Evolutionary conservation across 2,329 filamentous ascomycete species (phyloP).

Genomic region (Magnaporthales sp.): DNA sequence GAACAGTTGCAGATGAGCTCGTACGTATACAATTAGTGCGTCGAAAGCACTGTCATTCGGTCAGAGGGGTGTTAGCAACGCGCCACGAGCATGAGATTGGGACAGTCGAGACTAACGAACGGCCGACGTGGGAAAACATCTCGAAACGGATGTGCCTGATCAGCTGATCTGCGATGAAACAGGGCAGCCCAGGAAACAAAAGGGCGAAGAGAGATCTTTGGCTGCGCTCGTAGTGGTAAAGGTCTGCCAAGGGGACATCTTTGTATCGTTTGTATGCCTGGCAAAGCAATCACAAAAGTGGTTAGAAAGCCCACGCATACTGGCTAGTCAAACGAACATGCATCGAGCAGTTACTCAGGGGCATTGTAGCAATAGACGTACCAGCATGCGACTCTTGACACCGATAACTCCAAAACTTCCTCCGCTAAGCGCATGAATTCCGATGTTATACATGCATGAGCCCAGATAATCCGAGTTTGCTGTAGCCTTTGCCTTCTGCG

Average conservation of each 20-base stretch:
- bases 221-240: slow-evolving; percentile 25
- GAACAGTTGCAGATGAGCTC: slow-evolving; percentile 42
- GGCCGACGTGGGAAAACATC: not conserved
- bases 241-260: slow-evolving; percentile 36
- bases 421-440: slow-evolving; percentile 29
- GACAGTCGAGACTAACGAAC: not conserved
- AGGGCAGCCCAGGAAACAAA: slow-evolving; percentile 30
- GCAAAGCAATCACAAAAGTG: not conserved
- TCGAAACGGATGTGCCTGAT: not conserved
- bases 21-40: slow-evolving; percentile 23
- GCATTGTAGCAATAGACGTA: slow-evolving; percentile 18
- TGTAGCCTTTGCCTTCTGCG: slow-evolving; percentile 13
- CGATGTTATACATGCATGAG: slow-evolving; percentile 24
- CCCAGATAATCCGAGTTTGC: slow-evolving; percentile 23
- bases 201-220: slow-evolving; percentile 23
- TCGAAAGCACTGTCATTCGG: not conserved
- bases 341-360: not conserved
- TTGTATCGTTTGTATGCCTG: slow-evolving; percentile 45
- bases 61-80: not conserved
- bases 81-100: not conserved
- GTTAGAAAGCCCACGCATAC: not conserved
- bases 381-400: slow-evolving; percentile 44
- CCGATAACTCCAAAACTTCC: slow-evolving; percentile 44
- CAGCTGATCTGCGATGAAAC: slow-evolving; percentile 18
- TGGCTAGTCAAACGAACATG: no score